phyloP scores from a whole-genome alignment of 257 asterid genomes.

The Orobanche coerulescens region DNA sequence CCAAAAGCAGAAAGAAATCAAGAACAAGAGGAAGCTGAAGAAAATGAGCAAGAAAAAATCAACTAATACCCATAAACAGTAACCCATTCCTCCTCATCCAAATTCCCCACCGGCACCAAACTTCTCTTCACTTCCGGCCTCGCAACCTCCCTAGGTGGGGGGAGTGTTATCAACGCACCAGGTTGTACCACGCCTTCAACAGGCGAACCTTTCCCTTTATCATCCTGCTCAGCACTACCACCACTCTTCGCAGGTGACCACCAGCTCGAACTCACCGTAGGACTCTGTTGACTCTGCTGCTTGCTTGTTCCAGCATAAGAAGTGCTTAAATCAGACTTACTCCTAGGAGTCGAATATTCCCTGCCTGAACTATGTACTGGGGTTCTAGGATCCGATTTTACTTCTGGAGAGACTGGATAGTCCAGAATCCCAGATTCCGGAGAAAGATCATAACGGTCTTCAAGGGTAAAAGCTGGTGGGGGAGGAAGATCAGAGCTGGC shows the following conservation, averaged over 20 bases:
- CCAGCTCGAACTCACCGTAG: constrained; percentile 55
- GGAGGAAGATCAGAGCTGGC: constrained; percentile 92
- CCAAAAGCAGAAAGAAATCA: background rate
- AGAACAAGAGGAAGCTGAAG: background rate
- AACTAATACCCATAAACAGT: constrained; percentile 79
- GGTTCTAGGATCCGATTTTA: constrained; percentile 62
- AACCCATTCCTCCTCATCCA: constrained; percentile 93
- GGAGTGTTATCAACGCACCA: constrained; percentile 78
- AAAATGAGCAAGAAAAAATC: background rate
- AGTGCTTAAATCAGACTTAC: constrained; percentile 67
- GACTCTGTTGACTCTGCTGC: constrained; percentile 63
- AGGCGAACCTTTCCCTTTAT: constrained; percentile 87
- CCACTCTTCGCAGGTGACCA: constrained; percentile 79
- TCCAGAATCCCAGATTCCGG: constrained; percentile 72
- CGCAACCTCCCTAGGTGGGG: constrained; percentile 95
- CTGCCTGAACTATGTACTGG: constrained; percentile 41
- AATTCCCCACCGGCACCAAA: constrained; percentile 51
- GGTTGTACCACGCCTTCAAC: constrained; percentile 90
- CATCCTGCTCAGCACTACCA: constrained; percentile 66
- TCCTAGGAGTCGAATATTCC: constrained; percentile 63
- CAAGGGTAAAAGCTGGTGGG: constrained; percentile 85
- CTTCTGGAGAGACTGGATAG: constrained; percentile 65
- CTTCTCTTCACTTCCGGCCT: constrained; percentile 82
- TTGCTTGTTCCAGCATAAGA: constrained; percentile 49
- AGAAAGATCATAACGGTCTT: constrained; percentile 67